Base-by-base conservation (phyloP, 495 filamentous ascomycete species). In the Oidiodendron maius region DNA sequence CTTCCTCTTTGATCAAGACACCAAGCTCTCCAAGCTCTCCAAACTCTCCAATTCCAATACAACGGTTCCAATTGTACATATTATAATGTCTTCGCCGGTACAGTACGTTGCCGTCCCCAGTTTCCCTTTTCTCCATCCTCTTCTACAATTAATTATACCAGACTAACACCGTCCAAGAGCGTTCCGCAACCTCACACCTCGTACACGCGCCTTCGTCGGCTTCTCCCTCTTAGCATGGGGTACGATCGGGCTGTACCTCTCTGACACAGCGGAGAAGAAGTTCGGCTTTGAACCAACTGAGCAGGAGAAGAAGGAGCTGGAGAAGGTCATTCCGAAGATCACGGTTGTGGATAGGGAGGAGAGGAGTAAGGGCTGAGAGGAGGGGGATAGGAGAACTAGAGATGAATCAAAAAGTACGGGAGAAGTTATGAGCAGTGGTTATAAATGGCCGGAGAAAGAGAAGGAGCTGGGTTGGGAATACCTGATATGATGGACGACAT, bases 141-240 rank as follows among this genome's bases (percentile, higher is more conserved):
- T n/a, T n/a, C n/a, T n/a, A n/a, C n/a, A n/a, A n/a, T n/a, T n/a
- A n/a, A n/a, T n/a, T n/a, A n/a, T n/a, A n/a, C n/a, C n/a, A n/a
- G n/a, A n/a, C n/a, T n/a, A n/a, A n/a, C n/a, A n/a, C n/a, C n/a
- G n/a, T n/a, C n/a, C n/a, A 56, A 82, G 78, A 54, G 77, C 71
- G 56, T 88, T 86, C 66, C 72, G 68, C 53, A 66, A 61, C 48
- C 76, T 87, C 40, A 52, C 71, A 24, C 76, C 81, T 3, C 75
- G 76, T 55, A 82, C 82, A 4, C 77, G 83, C 38, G 65, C 82
- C 43, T 57, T 82, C 22, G 69, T 87, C 61, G 84, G 86, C 43
- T 48, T 78, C 44, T 81, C 81, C 53, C 62, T 84, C 30, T 80
- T 88, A 1, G 76, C 71, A 23, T 88, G 81, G 68, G 80, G 80